phyloP scores from a whole-genome alignment of 441 rosid genomes.

The Flueggea neowawraea region DNA sequence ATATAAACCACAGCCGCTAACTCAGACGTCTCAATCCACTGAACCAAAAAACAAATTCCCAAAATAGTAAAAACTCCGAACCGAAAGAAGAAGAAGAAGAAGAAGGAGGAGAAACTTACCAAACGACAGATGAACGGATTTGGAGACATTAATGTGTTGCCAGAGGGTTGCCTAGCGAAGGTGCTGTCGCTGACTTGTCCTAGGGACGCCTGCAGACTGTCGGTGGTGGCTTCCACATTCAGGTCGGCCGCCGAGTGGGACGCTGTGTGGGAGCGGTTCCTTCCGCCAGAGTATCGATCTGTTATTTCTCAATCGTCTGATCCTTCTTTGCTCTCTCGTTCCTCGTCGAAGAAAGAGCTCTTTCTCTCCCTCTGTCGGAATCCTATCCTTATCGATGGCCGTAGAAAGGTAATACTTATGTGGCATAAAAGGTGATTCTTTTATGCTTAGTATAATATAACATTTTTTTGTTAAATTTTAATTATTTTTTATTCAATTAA shows the following conservation, averaged over 20 bases:
- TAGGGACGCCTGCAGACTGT: slow-evolving; percentile 36
- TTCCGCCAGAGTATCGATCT: slow-evolving; percentile 34
- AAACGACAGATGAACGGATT: neutral
- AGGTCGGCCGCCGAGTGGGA: slow-evolving; percentile 49
- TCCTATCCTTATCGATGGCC: slow-evolving; percentile 53
- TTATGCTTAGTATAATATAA: too few relatives aligned
- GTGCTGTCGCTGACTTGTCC: slow-evolving; percentile 17
- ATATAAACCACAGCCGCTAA: too few relatives aligned
- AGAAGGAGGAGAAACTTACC: neutral
- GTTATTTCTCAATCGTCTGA: slow-evolving; percentile 17
- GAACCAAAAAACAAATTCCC: neutral
- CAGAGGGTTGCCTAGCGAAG: slow-evolving; percentile 18
- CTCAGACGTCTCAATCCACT: too few relatives aligned
- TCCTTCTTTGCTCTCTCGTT: slow-evolving; percentile 13
- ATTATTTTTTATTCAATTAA: too few relatives aligned
- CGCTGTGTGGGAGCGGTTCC: slow-evolving; percentile 56
- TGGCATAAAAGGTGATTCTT: too few relatives aligned
- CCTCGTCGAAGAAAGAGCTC: slow-evolving; percentile 40
- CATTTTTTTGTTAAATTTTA: too few relatives aligned
- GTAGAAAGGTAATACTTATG: slow-evolving; percentile 36
- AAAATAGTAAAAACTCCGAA: neutral
- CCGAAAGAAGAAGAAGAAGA: neutral
- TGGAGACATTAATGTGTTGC: slow-evolving; percentile 8
- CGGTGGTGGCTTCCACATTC: slow-evolving; percentile 36
- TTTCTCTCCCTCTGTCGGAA: slow-evolving; percentile 41